Base-by-base conservation (phyloP, 2,329 filamentous ascomycete genomes). In the Aspergillus transmontanensis region DNA sequence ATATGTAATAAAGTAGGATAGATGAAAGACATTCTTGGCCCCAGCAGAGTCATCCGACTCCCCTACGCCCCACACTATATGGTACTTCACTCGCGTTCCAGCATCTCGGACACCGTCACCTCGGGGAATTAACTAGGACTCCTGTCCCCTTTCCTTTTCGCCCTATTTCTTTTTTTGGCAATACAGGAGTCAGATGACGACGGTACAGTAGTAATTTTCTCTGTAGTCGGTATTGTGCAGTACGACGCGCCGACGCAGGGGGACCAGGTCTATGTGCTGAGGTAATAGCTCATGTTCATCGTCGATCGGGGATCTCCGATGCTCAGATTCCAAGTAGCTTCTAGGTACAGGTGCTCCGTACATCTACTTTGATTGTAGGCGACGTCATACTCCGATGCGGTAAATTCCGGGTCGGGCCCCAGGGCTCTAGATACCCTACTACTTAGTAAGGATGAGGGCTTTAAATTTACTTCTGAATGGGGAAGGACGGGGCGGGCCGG, bases 21-120 rank as follows among this genome's bases (percentile, higher is more conserved):
- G 32, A n/a, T n/a, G 50, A 21, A 23, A 34, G 30, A 4, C 19
- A 54, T 36, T 21, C 21, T 23, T 32, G 30, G 19, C 51, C 51
- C 51, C 9, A 28, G n/a, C 21, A 34, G 51, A 55, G 51, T 55
- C 51, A 55, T 55, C 51, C 51, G 51, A 55, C 51, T 55, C 21
- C 30, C 14, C n/a, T 23, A 23, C n/a, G 30, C 19, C 14, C 34
- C 51, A 23, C 32, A 55, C 21, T 55, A 36, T 55, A 36, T 32
- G n/a, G 21, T 55, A 39, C 51, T 32, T 36, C 11, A 36, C 26
- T 36, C 51, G 51, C 28, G 30, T 54, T 6, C 51, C 51, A 54
- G 32, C 30, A 23, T 16, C 21, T 55, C 51, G 51, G 51, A 12
- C 34, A 39, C 32, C 11, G 30, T 55, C 30, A 14, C 16, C 4